Percentiles rank a stretch among this genome's conserved stretches.
These are phyloP conservation scores for Lodderomyces oxycetoniae DNA, from an alignment of 1,139 yeast species.

Conservation along the genomic window DNA sequence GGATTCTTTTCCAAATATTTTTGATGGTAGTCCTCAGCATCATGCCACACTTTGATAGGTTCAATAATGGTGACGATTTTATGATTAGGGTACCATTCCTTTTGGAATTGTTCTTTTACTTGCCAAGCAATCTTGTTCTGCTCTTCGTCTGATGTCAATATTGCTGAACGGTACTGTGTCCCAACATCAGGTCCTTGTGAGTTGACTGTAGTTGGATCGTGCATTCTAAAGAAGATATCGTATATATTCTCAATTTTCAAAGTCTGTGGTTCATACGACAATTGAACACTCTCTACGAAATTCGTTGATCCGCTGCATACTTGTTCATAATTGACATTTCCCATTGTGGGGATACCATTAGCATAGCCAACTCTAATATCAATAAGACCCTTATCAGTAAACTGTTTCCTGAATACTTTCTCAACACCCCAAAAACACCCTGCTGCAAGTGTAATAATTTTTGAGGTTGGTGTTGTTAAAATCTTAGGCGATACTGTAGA, in stretches of 20 bases:
- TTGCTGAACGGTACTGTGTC: constrained; percentile 77
- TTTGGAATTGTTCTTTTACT: constrained; percentile 30
- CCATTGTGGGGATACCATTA: constrained; percentile 54
- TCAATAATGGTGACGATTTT: constrained; percentile 58
- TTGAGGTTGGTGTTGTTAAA: constrained; percentile 35
- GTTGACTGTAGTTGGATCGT: constrained; percentile 59
- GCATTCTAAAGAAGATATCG: constrained; percentile 86
- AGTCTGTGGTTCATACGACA: constrained; percentile 69
- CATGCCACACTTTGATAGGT: constrained; percentile 68
- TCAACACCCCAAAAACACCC: constrained; percentile 98
- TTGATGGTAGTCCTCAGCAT: constrained; percentile 94
- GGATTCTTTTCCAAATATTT: constrained; percentile 75
- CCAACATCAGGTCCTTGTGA: constrained; percentile 83
- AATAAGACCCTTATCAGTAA: constrained; percentile 55
- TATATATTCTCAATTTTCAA: constrained; percentile 59
- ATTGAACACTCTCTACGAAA: constrained; percentile 75
- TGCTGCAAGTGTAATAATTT: constrained; percentile 50
- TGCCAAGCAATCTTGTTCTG: constrained; percentile 27
- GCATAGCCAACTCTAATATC: constrained; percentile 88
- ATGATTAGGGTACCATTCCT: constrained; percentile 42
- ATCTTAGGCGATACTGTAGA: constrained; percentile 33
- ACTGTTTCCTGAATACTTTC: constrained; percentile 69
- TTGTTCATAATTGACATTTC: constrained; percentile 59
- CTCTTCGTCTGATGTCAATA: constrained; percentile 56
- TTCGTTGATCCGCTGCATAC: constrained; percentile 75